These are phyloP conservation scores for Omphalea diandra DNA, from an alignment of 441 rosid genomes.

Conservation along the genomic window DNA sequence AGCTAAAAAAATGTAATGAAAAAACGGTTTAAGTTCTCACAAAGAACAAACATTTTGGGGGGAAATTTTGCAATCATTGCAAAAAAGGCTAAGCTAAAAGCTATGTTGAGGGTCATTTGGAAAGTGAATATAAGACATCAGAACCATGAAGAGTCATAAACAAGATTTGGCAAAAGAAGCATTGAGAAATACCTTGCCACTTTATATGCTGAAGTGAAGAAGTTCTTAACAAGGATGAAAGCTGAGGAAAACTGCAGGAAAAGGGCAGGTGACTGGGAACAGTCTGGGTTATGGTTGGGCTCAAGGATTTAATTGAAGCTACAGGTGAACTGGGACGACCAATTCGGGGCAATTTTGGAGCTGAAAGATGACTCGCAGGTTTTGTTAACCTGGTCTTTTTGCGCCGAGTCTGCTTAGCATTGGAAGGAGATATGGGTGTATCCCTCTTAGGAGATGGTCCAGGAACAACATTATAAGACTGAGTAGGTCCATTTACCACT, in stretches of 20 bases:
- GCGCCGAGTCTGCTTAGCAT: constrained; percentile 5
- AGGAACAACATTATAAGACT: constrained; percentile 9
- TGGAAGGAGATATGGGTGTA: constrained; percentile 3
- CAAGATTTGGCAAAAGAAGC: not conserved
- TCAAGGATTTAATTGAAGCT: not conserved
- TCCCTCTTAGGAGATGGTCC: constrained; percentile 27
- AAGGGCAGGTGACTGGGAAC: not conserved
- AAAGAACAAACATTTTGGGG: not conserved
- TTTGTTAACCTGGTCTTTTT: constrained; percentile 8
- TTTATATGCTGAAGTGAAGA: constrained; percentile 3
- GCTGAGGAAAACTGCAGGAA: not conserved
- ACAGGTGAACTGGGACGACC: not conserved
- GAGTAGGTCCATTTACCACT: constrained; percentile 17
- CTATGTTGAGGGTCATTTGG: not conserved
- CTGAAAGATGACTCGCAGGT: not conserved
- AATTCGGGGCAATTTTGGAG: constrained; percentile 1
- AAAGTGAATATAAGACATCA: not conserved
- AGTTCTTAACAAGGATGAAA: not conserved
- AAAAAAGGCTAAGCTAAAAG: not conserved
- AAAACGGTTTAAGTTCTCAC: not conserved
- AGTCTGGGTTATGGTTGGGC: not conserved
- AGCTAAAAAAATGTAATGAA: too few species aligned
- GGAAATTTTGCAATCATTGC: not conserved
- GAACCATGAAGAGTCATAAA: not conserved
- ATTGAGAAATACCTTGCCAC: constrained; percentile 20